phyloP scores from a whole-genome alignment of 352 stramenopile species.

The Elongisporangium anandrum region DNA sequence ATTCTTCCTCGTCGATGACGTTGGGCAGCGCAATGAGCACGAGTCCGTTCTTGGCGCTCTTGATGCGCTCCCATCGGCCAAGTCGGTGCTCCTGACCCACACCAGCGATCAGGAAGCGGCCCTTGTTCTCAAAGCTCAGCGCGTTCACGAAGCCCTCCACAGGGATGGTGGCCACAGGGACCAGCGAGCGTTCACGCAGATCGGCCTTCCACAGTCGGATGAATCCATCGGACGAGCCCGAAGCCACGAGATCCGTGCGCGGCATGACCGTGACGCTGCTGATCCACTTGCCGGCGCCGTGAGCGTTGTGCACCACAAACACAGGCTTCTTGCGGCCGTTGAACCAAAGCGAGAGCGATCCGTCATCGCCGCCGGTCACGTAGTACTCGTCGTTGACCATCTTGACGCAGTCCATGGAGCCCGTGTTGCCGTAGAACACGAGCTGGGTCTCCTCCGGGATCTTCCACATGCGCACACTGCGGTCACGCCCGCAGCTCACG shows the following conservation, averaged over 20 bases:
- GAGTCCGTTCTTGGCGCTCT: conserved; percentile 87
- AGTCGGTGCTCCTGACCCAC: conserved; percentile 92
- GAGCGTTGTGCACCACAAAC: conserved; percentile 72
- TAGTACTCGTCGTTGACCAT: conserved; percentile 93
- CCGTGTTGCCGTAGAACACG: conserved; percentile 89
- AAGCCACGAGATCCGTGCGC: conserved; percentile 88
- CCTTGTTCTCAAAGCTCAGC: conserved; percentile 71
- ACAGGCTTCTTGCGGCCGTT: conserved; percentile 93
- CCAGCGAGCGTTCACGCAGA: conserved; percentile 58
- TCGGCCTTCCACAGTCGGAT: conserved; percentile 91
- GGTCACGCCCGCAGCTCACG: conserved; percentile 88
- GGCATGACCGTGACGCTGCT: conserved; percentile 86
- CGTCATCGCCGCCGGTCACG: conserved; percentile 89
- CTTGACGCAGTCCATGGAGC: conserved; percentile 89
- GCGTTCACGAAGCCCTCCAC: conserved; percentile 71
- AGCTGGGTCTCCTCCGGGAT: conserved; percentile 94
- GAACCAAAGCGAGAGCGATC: conserved; percentile 89
- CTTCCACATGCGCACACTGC: conserved; percentile 94
- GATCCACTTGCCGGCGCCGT: conserved; percentile 89
- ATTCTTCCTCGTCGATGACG: conserved; percentile 34
- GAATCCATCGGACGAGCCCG: conserved; percentile 88
- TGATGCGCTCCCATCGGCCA: conserved; percentile 89
- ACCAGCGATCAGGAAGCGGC: conserved; percentile 86
- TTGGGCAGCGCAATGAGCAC: conserved; percentile 83
- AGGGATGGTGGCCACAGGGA: conserved; percentile 65